phyloP scores from a whole-genome alignment of 163 green algal genomes.

The Trebouxiophyceae sp. region DNA sequence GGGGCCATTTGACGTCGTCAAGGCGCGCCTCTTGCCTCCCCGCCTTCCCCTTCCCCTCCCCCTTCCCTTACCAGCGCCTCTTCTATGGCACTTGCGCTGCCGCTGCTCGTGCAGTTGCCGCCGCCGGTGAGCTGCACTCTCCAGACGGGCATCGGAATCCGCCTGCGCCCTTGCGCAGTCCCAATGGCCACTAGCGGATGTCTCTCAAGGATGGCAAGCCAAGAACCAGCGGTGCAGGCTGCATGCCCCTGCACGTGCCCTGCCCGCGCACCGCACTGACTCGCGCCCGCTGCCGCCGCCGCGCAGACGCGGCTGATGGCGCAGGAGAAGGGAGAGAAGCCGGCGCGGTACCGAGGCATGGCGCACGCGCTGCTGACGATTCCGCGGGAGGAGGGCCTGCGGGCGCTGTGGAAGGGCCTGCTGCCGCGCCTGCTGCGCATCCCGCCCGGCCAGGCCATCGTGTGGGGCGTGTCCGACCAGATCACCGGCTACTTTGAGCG shows the following conservation, averaged over 20 bases:
- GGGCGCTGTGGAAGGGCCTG: constrained; percentile 81
- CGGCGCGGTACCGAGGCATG: constrained; percentile 60
- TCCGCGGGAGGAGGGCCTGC: constrained; percentile 69
- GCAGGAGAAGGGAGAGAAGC: constrained; percentile 47
- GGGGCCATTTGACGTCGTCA: constrained; percentile 90
- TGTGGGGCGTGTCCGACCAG: constrained; percentile 87
- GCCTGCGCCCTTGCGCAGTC: too few species aligned
- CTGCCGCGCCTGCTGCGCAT: constrained; percentile 87
- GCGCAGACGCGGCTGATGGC: constrained; percentile 76
- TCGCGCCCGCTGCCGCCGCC: not conserved
- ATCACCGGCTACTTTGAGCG: constrained; percentile 52
- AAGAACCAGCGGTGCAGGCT: too few species aligned
- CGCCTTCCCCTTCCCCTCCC: not conserved
- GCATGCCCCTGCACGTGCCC: too few species aligned
- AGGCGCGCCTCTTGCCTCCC: constrained; percentile 32
- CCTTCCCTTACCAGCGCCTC: not conserved
- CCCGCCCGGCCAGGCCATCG: constrained; percentile 88
- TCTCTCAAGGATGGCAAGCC: too few species aligned
- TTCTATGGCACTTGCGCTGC: not conserved
- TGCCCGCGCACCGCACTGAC: too few species aligned
- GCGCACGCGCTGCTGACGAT: constrained; percentile 76
- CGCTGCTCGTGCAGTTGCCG: too few species aligned
- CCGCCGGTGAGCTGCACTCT: too few species aligned
- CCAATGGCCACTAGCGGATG: too few species aligned
- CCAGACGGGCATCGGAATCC: too few species aligned